A percentile compares a stretch with the other conserved stretches of the same genome.
These are phyloP conservation scores for Dryadomyces quercus-mongolicae DNA, from an alignment of 2,329 filamentous ascomycete genomes.

Conservation along the genomic window DNA sequence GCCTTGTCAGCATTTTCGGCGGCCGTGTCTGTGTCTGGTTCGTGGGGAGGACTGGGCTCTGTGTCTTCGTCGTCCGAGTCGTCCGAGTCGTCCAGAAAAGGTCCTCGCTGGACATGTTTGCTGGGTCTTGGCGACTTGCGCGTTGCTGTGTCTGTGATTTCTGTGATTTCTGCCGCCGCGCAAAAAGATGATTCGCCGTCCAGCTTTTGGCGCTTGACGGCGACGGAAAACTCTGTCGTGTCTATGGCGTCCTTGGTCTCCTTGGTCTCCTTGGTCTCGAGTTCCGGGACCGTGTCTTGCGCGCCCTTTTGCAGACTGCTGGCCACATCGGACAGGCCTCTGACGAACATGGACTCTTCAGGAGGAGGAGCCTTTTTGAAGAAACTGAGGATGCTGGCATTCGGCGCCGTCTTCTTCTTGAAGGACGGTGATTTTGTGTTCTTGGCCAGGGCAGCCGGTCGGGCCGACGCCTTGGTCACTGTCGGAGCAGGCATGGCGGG, in stretches of 20 bases:
- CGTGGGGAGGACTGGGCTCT: neutral
- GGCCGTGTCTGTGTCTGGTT: neutral
- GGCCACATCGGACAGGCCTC: neutral
- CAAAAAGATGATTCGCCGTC: neutral
- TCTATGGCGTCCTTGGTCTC: neutral
- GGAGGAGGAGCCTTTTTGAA: constrained; percentile 57
- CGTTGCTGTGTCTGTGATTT: constrained; percentile 26
- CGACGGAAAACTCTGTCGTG: neutral
- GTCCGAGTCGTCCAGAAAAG: constrained; percentile 49
- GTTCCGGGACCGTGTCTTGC: neutral
- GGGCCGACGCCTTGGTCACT: constrained; percentile 2
- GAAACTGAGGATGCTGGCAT: constrained; percentile 56
- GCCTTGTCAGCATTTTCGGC: no score
- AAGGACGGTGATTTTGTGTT: constrained; percentile 2
- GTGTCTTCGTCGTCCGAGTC: neutral
- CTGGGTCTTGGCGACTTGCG: constrained; percentile 22
- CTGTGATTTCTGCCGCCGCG: constrained; percentile 16
- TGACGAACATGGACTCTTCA: constrained; percentile 45
- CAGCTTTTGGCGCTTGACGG: constrained; percentile 5
- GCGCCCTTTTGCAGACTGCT: neutral
- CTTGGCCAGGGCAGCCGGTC: constrained; percentile 1
- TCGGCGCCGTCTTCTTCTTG: constrained; percentile 1
- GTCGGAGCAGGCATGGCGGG: constrained; percentile 4
- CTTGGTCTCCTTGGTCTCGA: neutral
- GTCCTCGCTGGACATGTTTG: constrained; percentile 26